Evolutionary conservation across 2,329 filamentous ascomycete species (phyloP), one percentile per base, ranked within the genome.

Genomic region (Cordyceps javanica): DNA sequence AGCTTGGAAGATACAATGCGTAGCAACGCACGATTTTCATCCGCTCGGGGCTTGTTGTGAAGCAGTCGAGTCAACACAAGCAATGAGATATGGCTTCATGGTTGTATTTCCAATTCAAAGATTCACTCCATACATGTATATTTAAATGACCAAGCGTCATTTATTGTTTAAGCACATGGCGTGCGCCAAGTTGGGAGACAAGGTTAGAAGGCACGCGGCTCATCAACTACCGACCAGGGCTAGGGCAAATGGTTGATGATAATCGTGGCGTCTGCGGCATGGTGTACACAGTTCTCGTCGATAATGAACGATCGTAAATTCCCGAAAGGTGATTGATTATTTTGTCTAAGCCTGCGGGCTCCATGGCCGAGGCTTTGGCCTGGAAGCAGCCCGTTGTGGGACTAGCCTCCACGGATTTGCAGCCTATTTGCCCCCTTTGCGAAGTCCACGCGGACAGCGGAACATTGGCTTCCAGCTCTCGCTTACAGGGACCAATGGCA

Each of bases 401-500:
- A 30, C 49, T 41, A 41, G 49, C 19, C 30, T 41, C 23, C 28
- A 21, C 16, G 25, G 26, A 30, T n/a, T 30, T 13, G 8, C 28
- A 34, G 28, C 39, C 10, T 19, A 21, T 53, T 53, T 53, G 50
- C 50, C 38, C 10, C 23, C n/a, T 23, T 32, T 53, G 50, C 38
- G 26, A 53, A 39, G 25, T 19, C 36, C 25, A 53, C 8, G 41
- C 7, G 30, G 19, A 46, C 52, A 55, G 54, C 55, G 55, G 55
- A 53, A 53, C n/a, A 32, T 32, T 50, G 49, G 44, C 41, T 50
- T 34, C 10, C 25, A 38, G 42, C 36, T 56, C 51, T 61, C 60
- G 60, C 60, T 60, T 60, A 57, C 36, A 13, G 19, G 5, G 23
- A 44, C 60, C 60, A 61, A 60, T 61, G 23, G 41, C 30, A 49